phyloP scores from a whole-genome alignment of 768 basidiomycete species.

The Leccinum incarnatum region DNA sequence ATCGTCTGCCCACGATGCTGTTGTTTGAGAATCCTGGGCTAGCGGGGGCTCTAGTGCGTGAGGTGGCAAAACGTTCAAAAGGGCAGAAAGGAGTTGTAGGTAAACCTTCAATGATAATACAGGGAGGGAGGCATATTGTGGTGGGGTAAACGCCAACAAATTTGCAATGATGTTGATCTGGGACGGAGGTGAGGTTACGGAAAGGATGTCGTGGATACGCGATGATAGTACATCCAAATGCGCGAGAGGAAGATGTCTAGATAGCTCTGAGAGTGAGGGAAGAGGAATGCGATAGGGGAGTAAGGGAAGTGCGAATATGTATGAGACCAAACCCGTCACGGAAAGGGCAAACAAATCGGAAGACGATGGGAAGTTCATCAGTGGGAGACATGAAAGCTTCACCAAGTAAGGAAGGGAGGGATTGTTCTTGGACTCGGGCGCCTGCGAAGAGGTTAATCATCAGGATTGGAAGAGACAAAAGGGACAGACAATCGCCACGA shows the following conservation, averaged over 20 bases:
- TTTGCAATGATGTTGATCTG: constrained; percentile 70
- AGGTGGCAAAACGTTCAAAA: constrained; percentile 54
- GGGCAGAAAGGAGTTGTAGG: constrained; percentile 46
- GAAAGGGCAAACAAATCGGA: constrained; percentile 26
- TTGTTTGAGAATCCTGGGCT: constrained; percentile 12
- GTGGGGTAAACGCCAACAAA: constrained; percentile 58
- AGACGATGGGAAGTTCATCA: constrained; percentile 31
- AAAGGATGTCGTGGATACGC: constrained; percentile 30
- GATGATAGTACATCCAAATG: constrained; percentile 35
- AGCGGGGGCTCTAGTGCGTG: constrained; percentile 49
- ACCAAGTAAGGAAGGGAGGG: constrained; percentile 29
- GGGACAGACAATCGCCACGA: constrained; percentile 47
- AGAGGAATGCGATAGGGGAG: constrained; percentile 75
- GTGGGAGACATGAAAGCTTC: constrained; percentile 26
- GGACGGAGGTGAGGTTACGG: constrained; percentile 28
- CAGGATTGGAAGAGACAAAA: not conserved
- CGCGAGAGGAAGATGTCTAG: constrained; percentile 59
- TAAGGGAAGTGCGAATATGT: constrained; percentile 70
- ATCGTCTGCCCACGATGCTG: constrained; percentile 27
- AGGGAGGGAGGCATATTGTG: constrained; percentile 54
- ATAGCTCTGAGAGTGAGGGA: constrained; percentile 58
- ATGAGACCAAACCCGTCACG: constrained; percentile 43
- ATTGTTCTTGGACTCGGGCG: constrained; percentile 50
- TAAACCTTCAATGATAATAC: constrained; percentile 48
- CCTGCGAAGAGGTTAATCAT: constrained; percentile 36